A percentile compares a stretch with the other conserved stretches of the same genome.
These are phyloP conservation scores for Annulohypoxylon stygium DNA, from an alignment of 495 filamentous ascomycete species.

Conservation along the genomic window DNA sequence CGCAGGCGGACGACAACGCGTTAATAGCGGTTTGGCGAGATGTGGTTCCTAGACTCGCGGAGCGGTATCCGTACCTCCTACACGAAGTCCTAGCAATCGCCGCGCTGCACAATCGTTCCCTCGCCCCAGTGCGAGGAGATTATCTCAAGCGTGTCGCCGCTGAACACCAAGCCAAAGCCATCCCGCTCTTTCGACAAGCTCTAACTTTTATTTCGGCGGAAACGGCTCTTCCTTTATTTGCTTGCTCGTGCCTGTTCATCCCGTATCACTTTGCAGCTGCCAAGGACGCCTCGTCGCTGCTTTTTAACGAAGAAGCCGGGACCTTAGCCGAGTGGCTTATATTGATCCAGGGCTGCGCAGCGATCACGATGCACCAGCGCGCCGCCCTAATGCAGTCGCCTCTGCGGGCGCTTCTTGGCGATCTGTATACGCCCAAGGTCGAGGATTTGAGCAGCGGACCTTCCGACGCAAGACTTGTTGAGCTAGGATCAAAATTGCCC, in stretches of 20 bases:
- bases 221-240: conserved; percentile 41
- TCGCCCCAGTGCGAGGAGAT: conserved; percentile 10
- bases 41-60: conserved; percentile 36
- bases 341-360: conserved; percentile 41
- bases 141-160: conserved; percentile 27
- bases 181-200: conserved; percentile 44
- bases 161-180: conserved; percentile 42
- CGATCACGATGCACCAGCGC: conserved; percentile 30
- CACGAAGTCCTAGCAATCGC: conserved; percentile 44
- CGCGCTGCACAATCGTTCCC: conserved; percentile 33
- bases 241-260: conserved; percentile 45
- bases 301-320: conserved; percentile 43
- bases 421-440: conserved; percentile 25
- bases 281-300: conserved; percentile 37
- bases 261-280: conserved; percentile 45
- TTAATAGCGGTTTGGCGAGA: conserved; percentile 35
- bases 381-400: conserved; percentile 29
- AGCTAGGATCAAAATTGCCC: conserved; percentile 6
- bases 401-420: conserved; percentile 26
- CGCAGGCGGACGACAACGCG: conserved; percentile 34
- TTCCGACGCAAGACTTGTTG: conserved; percentile 30
- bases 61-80: conserved; percentile 42
- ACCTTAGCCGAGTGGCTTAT: conserved; percentile 44
- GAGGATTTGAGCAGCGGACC: conserved; percentile 19
- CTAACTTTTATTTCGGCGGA: conserved; percentile 23